Base-by-base conservation (phyloP, 192 early-diverging fungal species). In the Entophlyctis luteolus region DNA sequence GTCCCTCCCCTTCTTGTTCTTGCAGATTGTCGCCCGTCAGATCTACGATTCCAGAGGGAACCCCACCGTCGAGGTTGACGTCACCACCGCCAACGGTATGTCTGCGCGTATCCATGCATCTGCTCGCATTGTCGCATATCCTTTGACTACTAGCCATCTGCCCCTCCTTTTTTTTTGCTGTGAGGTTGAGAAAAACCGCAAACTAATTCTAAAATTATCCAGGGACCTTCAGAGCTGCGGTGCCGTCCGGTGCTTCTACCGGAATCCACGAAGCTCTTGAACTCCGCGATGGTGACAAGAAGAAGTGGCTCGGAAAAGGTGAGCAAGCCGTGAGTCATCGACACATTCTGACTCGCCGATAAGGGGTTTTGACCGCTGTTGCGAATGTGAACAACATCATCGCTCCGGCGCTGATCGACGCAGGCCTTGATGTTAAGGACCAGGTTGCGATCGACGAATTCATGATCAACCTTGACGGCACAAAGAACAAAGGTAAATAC, bases 11-110 rank as follows among this genome's bases (percentile, higher is more conserved):
- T n/a, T n/a, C n/a, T n/a, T n/a, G n/a, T n/a, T n/a, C n/a, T 53
- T 53, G 6, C 28, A 66, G 63, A 66, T 92, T 72, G 82, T 88
- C 79, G 94, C 93, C 55, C 90, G 96, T 81, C 95, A 96, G 81
- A 98, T 98, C 81, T 97, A 93, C 73, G 96, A 98, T 85, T 98
- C 96, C 49, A 90, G 96, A 68, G 96, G 96, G 71, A 97, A 97
- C 88, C 96, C 96, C 65, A 98, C 96, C 58, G 89, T 98, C 62
- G 94, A 98, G 81, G 96, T 98, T 39, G 96, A 98, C 62, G 81
- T 98, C 79, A 92, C 89, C 59, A 98, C 96, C 71, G 84, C 82
- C 53, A 87, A 93, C 81, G 95, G 95, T 87, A 81, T 39, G 70
- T 25, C 20, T 14, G 22, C 8, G 22, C n/a, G n/a, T n/a, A n/a